Conservation (phyloP, 2,329 filamentous ascomycete genomes). For the Chaetomiaceae sp. region DNA sequence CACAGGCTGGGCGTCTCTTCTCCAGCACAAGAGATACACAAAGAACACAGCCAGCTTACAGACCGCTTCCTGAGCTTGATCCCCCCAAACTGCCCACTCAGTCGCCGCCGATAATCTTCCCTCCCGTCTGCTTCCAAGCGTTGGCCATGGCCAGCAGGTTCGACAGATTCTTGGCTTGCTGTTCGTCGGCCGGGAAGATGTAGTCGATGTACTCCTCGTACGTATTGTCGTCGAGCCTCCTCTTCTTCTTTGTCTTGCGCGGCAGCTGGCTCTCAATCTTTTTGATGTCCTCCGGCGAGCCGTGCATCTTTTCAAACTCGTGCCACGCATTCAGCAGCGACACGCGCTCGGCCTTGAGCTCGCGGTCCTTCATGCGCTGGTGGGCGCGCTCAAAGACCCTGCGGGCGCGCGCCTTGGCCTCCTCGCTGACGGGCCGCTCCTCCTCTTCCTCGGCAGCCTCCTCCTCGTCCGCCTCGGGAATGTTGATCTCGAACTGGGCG, state of each 20-base stretch:
- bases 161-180: conserved; percentile 76
- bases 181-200: conserved; percentile 92
- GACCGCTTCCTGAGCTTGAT: too few relatives aligned
- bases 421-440: conserved; percentile 69
- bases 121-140: conserved; percentile 72
- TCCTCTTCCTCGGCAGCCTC: conserved; percentile 57
- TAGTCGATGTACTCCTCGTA: conserved; percentile 98
- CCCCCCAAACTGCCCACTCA: not conserved
- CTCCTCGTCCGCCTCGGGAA: conserved; percentile 62
- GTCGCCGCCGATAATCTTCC: conserved; percentile 30
- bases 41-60: too few relatives aligned
- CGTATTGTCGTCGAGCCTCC: conserved; percentile 84
- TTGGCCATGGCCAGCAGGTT: conserved; percentile 81
- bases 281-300: conserved; percentile 67
- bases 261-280: conserved; percentile 93
- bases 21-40: too few relatives aligned
- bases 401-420: conserved; percentile 77
- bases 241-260: conserved; percentile 83
- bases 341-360: conserved; percentile 91
- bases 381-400: conserved; percentile 81
- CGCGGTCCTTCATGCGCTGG: conserved; percentile 80
- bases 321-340: conserved; percentile 88
- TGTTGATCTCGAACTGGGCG: conserved; percentile 96
- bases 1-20: too few relatives aligned
- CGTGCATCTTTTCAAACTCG: conserved; percentile 84